Evolutionary conservation across 768 basidiomycete genomes (phyloP), one percentile per base, ranked within the genome.

Genomic region (Amanita pseudoporphyria): DNA sequence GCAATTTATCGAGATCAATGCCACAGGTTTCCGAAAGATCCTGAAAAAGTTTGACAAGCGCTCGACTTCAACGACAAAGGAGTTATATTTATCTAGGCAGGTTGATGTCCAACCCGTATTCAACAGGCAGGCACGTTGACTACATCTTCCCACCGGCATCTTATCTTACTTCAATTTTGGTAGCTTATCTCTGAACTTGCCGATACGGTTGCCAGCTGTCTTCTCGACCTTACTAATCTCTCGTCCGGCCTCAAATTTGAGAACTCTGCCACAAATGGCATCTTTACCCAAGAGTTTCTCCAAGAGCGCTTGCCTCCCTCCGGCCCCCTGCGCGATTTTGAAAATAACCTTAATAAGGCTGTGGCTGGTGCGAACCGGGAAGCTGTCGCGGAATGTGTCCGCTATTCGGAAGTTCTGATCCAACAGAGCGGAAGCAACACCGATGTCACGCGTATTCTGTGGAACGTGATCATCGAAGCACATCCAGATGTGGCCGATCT

Each of bases 51-150:
- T 91, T 77, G 96, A 98, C 67, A 99, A 98, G 67, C 79, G 91
- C 41, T 92, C 92, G 32, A 96, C 84, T 37, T 92, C 89, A 1
- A 82, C 84, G 18, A 98, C 89, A n/a, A 97, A 93, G 62, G 96
- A 99, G 60, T 75, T 98, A 4, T 98, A 98, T 66, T 79, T 99
- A 16, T 80, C 89, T 40, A 81, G 96, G 26, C 96, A 98, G 63
- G 94, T 99, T 2, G 96, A 99, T 56, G 88, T 98, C n/a, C 96
- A 98, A 58, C 96, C 94, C 1, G 92, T 94, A 37, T 97, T 97
- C 68, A 94, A 97, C 61, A 74, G 94, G 67, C 91, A 94, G 72
- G 89, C 87, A 49, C 47, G 76, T 62, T n/a, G n/a, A 30, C 44
- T 9, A 32, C 16, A 22, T 48, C 45, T 44, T 43, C 12, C 45